Base-by-base conservation (phyloP, 2,329 filamentous ascomycete species). In the Teratosphaeria zuluensis region DNA sequence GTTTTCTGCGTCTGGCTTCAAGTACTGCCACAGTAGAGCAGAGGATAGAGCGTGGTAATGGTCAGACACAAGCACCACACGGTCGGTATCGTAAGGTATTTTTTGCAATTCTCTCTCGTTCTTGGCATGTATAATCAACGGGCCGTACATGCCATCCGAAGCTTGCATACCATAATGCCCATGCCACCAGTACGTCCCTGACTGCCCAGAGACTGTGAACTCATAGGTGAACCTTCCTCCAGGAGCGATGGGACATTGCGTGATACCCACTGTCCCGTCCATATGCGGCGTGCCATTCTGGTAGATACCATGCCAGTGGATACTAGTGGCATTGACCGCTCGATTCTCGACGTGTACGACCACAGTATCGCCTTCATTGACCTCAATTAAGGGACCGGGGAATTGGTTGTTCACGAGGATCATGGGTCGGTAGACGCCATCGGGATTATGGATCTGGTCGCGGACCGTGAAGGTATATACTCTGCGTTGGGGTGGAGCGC, bases 21-120 rank as follows among this genome's bases (percentile, higher is more conserved):
- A 76, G 60, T 85, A 84, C 19, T 79, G 73, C 68, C 79, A 77
- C 2, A 84, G 67, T 0, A 84, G 70, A 1, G 68, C 67, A 6
- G 74, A 73, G 9, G 76, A 76, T 1, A 73, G 68, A 55, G 86
- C 81, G 64, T 88, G 84, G 62, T 89, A 89, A 69, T 87, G 83
- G 63, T 89, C 86, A 30, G 83, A 83, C 4, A 89, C 71, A 70
- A 87, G 80, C 7, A 89, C 65, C 0, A 87, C 75, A n/a, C 81
- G 75, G 61, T 89, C 86, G 4, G 75, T 70, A 11, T 75, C 76
- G 59, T 78, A 78, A 7, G 76, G 54, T 3, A 76, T 60, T 32
- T 70, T 67, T 58, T 77, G 75, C 32, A 74, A 46, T 16, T 63
- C 71, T 11, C 79, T 77, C 56, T 81, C 72, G 54, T 78, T 74